These are phyloP conservation scores for Fusarium tjaetaba DNA, from an alignment of 2,329 filamentous ascomycete species.

Conservation along the genomic window DNA sequence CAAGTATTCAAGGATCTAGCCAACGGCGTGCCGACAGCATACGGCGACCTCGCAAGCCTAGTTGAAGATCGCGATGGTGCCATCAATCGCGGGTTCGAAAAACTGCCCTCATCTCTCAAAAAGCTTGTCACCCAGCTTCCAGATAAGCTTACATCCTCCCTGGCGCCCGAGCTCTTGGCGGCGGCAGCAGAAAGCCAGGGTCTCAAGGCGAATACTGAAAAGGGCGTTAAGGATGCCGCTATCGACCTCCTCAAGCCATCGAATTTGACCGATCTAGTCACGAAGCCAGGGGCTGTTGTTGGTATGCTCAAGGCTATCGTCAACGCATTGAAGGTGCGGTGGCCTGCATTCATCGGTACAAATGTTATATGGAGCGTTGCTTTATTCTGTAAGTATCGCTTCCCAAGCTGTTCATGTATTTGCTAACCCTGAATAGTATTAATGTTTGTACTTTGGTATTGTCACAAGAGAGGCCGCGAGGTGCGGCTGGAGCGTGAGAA, in stretches of 20 bases:
- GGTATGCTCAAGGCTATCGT: conserved; percentile 90
- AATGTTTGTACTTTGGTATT: conserved; percentile 97
- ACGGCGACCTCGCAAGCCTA: conserved; percentile 79
- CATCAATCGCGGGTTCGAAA: conserved; percentile 69
- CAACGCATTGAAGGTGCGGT: conserved; percentile 84
- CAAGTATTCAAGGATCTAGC: conserved; percentile 91
- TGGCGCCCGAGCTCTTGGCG: conserved; percentile 85
- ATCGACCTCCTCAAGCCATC: conserved; percentile 76
- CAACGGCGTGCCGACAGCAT: conserved; percentile 92
- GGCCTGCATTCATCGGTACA: conserved; percentile 90
- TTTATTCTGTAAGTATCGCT: conserved; percentile 74
- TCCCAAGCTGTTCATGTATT: neutral
- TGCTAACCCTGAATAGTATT: conserved; percentile 66
- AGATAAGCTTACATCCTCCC: conserved; percentile 77
- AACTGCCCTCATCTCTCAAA: conserved; percentile 81
- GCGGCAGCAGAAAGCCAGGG: conserved; percentile 80
- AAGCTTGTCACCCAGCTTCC: conserved; percentile 88
- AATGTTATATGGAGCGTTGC: conserved; percentile 92
- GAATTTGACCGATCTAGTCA: conserved; percentile 80
- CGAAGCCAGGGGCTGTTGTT: conserved; percentile 86
- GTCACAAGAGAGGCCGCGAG: conserved; percentile 92
- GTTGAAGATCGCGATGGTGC: conserved; percentile 69
- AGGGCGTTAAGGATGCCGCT: conserved; percentile 68
- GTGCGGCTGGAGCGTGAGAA: conserved; percentile 75
- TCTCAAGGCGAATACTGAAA: conserved; percentile 63